Conservation (phyloP, 331 rosid genomes). For the Stylosanthes scabra region DNA sequence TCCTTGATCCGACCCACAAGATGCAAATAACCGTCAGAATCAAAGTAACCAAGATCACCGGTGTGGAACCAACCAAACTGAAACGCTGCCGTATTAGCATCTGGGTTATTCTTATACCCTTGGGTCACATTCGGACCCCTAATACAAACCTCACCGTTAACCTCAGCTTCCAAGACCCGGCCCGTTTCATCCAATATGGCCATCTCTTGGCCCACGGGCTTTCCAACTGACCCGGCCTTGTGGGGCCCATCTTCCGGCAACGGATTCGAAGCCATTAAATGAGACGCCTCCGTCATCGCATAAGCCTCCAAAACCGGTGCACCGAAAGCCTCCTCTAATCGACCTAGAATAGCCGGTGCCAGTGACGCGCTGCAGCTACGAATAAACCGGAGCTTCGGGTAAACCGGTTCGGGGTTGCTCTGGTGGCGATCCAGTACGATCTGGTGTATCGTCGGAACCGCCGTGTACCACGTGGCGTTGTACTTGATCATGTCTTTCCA, state of each 20-base stretch:
- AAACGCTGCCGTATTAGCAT: slow-evolving; percentile 56
- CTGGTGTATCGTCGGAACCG: slow-evolving; percentile 78
- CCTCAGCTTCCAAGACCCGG: slow-evolving; percentile 26
- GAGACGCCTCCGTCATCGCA: slow-evolving; percentile 81
- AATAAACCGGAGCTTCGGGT: slow-evolving; percentile 72
- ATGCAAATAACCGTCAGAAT: slow-evolving; percentile 85
- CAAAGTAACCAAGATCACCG: slow-evolving; percentile 83
- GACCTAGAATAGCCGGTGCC: slow-evolving; percentile 56
- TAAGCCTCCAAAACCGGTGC: slow-evolving; percentile 83
- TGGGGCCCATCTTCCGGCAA: slow-evolving; percentile 64
- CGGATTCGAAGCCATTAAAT: slow-evolving; percentile 69
- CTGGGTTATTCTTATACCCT: slow-evolving; percentile 65
- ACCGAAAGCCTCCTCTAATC: slow-evolving; percentile 61
- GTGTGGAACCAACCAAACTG: slow-evolving; percentile 90
- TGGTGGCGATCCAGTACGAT: slow-evolving; percentile 67
- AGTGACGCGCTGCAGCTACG: slow-evolving; percentile 77
- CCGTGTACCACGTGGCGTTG: slow-evolving; percentile 73
- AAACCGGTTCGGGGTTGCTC: slow-evolving; percentile 50
- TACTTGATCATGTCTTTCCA: slow-evolving; percentile 64
- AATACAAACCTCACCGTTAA: slow-evolving; percentile 66
- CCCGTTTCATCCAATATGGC: slow-evolving; percentile 57
- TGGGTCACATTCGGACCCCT: slow-evolving; percentile 64
- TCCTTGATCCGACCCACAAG: slow-evolving; percentile 98
- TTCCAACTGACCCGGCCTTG: slow-evolving; percentile 75
- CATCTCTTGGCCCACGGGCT: slow-evolving; percentile 73